Evolutionary conservation across 371 early-diverging fungal genomes (phyloP), one percentile per base, ranked within the genome.

Genomic region (Funneliformis caledonium): DNA sequence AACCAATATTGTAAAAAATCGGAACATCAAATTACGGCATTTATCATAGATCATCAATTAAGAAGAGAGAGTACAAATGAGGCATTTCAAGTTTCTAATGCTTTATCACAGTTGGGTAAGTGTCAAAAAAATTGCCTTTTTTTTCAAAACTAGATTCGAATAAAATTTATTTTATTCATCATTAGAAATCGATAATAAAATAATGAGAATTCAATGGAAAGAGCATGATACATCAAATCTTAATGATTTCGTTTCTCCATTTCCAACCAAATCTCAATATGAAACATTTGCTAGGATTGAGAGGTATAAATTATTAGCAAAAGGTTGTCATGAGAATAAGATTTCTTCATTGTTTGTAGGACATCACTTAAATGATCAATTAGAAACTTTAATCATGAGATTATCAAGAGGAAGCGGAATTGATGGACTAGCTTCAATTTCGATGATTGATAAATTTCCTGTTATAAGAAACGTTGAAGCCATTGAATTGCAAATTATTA

Each of bases 281-380:
- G 82, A 82, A 69, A 72, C 73, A 14, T 37, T 33, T 19, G 82
- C 82, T 5, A 37, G 82, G 11, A 64, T 33, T 31, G 67, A 52
- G 50, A 73, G 80, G 8, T 82, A 80, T 48, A 48, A 59, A 19
- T 72, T 75, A 10, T 67, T 82, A 14, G 50, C 73, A 19, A 43
- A 48, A 37, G 67, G 43, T 14, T 74, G 77, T 67, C 22, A 52
- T 43, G n/a, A 52, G 2, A 12, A 61, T 45, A 45, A 60, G 16
- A 72, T 64, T 9, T 52, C 12, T 45, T 43, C 47, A 47, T 52
- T 82, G 59, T 62, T 68, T 22, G 14, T 82, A 6, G 82, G 80
- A 11, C 80, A 82, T 67, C 82, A 82, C 67, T 26, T 48, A n/a
- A 75, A 75, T 68, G 82, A 82, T 74, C 74, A 65, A 62, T 31